Percentiles rank a stretch among this genome's conserved stretches.
These are phyloP conservation scores for Penicillium goetzii DNA, from an alignment of 495 filamentous ascomycete species.

Conservation along the genomic window DNA sequence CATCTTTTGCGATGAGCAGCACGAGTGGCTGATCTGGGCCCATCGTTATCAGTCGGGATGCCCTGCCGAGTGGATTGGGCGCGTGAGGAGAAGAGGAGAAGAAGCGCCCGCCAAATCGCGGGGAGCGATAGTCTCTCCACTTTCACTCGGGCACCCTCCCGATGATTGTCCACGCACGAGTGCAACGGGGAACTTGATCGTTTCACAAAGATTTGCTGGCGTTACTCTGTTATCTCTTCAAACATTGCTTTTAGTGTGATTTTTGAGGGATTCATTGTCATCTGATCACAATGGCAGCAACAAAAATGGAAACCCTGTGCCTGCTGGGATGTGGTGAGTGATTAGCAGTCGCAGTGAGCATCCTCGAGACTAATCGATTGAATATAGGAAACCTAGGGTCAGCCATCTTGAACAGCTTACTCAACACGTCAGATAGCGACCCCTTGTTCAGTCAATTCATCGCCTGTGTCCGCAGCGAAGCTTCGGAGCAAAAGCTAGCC, in stretches of 20 bases:
- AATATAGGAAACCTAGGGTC: conserved; percentile 43
- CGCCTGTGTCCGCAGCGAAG: conserved; percentile 39
- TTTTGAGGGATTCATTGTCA: neutral
- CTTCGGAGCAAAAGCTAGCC: conserved; percentile 24
- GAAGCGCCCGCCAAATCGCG: conserved; percentile 1
- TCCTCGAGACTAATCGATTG: neutral
- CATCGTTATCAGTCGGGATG: conserved; percentile 11
- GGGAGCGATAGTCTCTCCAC: conserved; percentile 1
- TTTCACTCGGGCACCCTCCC: conserved; percentile 15
- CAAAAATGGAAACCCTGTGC: conserved; percentile 34
- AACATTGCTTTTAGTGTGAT: neutral
- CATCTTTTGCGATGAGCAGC: conserved; percentile 7
- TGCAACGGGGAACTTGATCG: neutral
- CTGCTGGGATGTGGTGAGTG: conserved; percentile 45
- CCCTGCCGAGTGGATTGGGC: conserved; percentile 9
- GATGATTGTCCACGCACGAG: conserved; percentile 11
- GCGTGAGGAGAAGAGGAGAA: neutral
- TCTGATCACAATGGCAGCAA: conserved; percentile 21
- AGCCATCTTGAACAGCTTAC: conserved; percentile 40
- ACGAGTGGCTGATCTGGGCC: conserved; percentile 1
- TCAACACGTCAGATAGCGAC: conserved; percentile 19
- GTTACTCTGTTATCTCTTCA: neutral
- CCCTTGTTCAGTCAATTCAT: conserved; percentile 33
- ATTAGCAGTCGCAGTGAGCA: neutral
- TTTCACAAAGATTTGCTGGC: neutral